phyloP scores from a whole-genome alignment of 2,329 filamentous ascomycete species.

The Aspergillus latus region DNA sequence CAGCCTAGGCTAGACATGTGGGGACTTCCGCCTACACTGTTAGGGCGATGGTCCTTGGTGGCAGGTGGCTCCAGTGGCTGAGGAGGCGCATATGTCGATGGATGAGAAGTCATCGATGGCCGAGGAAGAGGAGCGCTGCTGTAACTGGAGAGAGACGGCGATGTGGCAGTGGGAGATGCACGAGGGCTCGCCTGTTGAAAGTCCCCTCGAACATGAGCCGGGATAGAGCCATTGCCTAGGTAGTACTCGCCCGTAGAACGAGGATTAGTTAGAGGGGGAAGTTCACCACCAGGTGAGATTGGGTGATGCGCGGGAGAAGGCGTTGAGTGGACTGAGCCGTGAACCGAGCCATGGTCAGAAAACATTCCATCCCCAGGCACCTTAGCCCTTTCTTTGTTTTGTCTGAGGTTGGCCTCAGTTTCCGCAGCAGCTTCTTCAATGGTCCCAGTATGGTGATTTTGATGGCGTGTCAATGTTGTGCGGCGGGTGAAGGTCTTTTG shows the following conservation, averaged over 20 bases:
- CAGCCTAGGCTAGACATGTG: constrained; percentile 81
- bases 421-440: constrained; percentile 90
- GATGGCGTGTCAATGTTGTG: constrained; percentile 90
- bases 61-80: constrained; percentile 78
- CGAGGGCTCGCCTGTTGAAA: constrained; percentile 69
- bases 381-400: constrained; percentile 42
- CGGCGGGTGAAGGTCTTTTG: constrained; percentile 97
- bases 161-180: constrained; percentile 61
- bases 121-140: constrained; percentile 51
- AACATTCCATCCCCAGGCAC: constrained; percentile 42
- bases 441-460: constrained; percentile 93
- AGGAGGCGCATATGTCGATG: constrained; percentile 76
- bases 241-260: constrained; percentile 72
- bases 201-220: constrained; percentile 76
- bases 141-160: constrained; percentile 64
- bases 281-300: constrained; percentile 74
- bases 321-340: constrained; percentile 57
- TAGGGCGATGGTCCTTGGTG: constrained; percentile 71
- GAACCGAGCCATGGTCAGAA: constrained; percentile 46
- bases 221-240: constrained; percentile 74
- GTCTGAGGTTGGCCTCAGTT: constrained; percentile 79
- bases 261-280: constrained; percentile 69
- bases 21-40: constrained; percentile 78
- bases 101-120: constrained; percentile 77
- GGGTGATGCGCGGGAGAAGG: constrained; percentile 79